Base-by-base conservation (phyloP, 140 eudicot genomes). In the Cichorium intybus region DNA sequence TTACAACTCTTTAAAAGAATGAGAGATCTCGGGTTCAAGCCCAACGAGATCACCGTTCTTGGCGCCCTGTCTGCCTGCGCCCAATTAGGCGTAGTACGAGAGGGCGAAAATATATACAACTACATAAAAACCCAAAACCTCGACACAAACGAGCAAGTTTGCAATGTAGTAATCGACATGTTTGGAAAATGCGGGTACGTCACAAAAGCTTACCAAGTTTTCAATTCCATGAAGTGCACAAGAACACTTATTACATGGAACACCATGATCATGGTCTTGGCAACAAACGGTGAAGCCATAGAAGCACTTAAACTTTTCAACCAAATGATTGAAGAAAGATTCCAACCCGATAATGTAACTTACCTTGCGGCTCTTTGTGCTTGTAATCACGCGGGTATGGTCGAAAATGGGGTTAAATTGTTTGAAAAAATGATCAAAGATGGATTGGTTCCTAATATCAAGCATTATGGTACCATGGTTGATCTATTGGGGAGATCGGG, bases 401-500 rank as follows among this genome's bases (percentile, higher is more conserved):
- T 91, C 7, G 89, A 91, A 27, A 84, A 85, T 3, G 98, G 98
- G 33, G 66, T 80, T 60, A 61, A 56, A 35, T 60, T 91, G 55
- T 87, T 85, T 53, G 81, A 85, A 20, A 54, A 56, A 2, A 87
- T 91, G 95, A 63, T 35, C 1, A 53, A 48, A 62, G 35, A 65
- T 15, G 76, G 65, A 7, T 74, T 91, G 77, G 68, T 56, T 52
- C 83, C 73, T 41, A 91, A 77, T 41, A 78, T 91, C 60, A 91
- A 91, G 77, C 98, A 91, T 67, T 91, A 91, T 34, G 96, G 98
- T 48, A 75, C 81, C 10, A 81, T 91, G 65, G 98, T 91, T 67
- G 98, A 91, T 70, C 71, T 91, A 27, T 79, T 87, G 66, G 98
- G 96, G 5, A 72, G 98, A 56, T 85, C 98, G 0, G 98, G 98